A percentile compares a stretch with the other conserved stretches of the same genome.
phyloP scores from a whole-genome alignment of 2,329 filamentous ascomycete genomes.

The Fusarium nanum region DNA sequence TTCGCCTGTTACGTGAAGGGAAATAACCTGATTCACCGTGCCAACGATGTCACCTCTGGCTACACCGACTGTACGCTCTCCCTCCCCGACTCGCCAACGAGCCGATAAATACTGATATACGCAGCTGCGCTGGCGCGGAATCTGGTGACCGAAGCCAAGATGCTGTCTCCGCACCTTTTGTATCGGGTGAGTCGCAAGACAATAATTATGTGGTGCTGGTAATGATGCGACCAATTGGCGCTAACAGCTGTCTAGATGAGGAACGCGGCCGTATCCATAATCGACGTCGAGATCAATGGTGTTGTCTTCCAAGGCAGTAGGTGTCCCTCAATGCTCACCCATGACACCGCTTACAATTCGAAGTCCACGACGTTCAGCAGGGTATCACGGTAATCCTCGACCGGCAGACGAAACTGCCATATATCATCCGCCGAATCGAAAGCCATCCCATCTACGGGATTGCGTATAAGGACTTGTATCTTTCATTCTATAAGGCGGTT shows the following conservation, averaged over 20 bases:
- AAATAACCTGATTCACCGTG: constrained; percentile 29
- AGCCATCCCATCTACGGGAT: constrained; percentile 13
- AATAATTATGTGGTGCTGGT: too few relatives aligned
- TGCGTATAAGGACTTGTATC: constrained; percentile 12
- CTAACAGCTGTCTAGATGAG: background rate
- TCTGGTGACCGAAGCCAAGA: background rate
- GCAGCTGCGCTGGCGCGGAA: constrained; percentile 2
- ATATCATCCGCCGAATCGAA: constrained; percentile 21
- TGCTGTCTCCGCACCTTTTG: background rate
- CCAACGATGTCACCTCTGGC: constrained; percentile 4
- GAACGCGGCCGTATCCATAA: background rate
- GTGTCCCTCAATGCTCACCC: accelerated
- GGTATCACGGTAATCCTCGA: constrained; percentile 16
- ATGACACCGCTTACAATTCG: background rate
- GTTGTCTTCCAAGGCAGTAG: constrained; percentile 14
- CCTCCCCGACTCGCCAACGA: background rate
- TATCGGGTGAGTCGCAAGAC: background rate
- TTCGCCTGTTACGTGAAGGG: constrained; percentile 26
- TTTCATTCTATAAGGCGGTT: constrained; percentile 15
- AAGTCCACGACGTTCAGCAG: background rate
- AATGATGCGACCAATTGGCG: background rate
- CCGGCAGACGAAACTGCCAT: constrained; percentile 2
- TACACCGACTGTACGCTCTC: constrained; percentile 15
- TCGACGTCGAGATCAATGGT: background rate
- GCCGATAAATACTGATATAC: accelerated